These are phyloP conservation scores for Nymphaea thermarum DNA, from an alignment of 164 flowering plant species.

Conservation along the genomic window DNA sequence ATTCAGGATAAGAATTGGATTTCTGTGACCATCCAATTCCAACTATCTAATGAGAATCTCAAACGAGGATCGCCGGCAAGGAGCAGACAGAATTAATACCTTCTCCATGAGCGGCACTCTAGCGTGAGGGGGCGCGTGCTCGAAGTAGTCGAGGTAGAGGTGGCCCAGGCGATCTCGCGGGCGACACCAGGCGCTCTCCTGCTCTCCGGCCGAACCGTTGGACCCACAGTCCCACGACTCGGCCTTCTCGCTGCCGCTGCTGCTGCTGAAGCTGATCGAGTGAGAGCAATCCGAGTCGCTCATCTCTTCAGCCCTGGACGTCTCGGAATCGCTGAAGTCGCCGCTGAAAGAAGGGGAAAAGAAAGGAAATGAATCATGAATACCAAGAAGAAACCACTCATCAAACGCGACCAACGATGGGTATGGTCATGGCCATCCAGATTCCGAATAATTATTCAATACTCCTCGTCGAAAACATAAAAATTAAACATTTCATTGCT, in stretches of 20 bases:
- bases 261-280: background rate
- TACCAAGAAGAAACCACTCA: no score
- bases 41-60: no score
- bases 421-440: no score
- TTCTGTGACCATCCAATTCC: no score
- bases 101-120: slow-evolving; percentile 1
- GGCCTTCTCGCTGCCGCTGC: background rate
- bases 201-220: background rate
- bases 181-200: background rate
- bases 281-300: background rate
- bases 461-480: no score
- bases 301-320: background rate
- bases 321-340: background rate
- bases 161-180: background rate
- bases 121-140: slow-evolving; percentile 1
- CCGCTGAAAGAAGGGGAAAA: background rate
- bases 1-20: no score
- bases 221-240: background rate
- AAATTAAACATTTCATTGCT: no score
- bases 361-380: no score
- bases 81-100: background rate
- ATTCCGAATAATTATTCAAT: no score
- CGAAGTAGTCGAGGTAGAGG: slow-evolving; percentile 1
- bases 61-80: no score
- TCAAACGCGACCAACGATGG: no score